These are phyloP conservation scores for Aspergillus ostianus DNA, from an alignment of 495 filamentous ascomycete species.

Conservation along the genomic window DNA sequence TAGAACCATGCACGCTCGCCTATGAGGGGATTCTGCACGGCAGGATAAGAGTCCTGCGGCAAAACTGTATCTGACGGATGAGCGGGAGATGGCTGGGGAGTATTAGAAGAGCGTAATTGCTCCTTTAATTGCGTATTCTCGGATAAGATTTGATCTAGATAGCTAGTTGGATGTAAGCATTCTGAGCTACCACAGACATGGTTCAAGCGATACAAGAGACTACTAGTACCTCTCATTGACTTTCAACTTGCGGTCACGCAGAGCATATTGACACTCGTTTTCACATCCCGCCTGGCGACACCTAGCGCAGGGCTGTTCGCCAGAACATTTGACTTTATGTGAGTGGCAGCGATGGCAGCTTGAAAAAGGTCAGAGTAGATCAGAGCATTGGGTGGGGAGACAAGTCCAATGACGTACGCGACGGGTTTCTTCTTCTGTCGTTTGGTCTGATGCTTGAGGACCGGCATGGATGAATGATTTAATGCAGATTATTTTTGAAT, in stretches of 20 bases:
- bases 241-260: constrained; percentile 35
- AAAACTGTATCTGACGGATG: constrained; percentile 6
- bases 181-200: background rate
- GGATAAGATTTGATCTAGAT: constrained; percentile 25
- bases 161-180: constrained; percentile 17
- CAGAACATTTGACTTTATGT: constrained; percentile 40
- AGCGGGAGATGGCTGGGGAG: constrained; percentile 10
- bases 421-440: constrained; percentile 30
- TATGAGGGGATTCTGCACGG: constrained; percentile 31
- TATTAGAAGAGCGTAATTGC: constrained; percentile 15
- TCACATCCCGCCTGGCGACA: constrained; percentile 26
- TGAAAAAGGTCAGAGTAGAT: background rate
- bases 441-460: constrained; percentile 13
- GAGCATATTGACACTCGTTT: constrained; percentile 32
- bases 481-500: background rate
- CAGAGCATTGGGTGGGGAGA: too few species aligned
- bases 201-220: background rate
- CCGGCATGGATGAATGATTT: constrained; percentile 3
- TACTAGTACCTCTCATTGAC: constrained; percentile 31
- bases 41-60: constrained; percentile 4
- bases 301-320: constrained; percentile 32
- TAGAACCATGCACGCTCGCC: constrained; percentile 36
- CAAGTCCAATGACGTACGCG: constrained; percentile 21
- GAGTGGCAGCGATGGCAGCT: constrained; percentile 38
- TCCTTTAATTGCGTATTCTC: constrained; percentile 26